Evolutionary conservation across 1,284 basidiomycete species (phyloP), one percentile per base, ranked within the genome.

Genomic region (Apiotrichum gamsii): DNA sequence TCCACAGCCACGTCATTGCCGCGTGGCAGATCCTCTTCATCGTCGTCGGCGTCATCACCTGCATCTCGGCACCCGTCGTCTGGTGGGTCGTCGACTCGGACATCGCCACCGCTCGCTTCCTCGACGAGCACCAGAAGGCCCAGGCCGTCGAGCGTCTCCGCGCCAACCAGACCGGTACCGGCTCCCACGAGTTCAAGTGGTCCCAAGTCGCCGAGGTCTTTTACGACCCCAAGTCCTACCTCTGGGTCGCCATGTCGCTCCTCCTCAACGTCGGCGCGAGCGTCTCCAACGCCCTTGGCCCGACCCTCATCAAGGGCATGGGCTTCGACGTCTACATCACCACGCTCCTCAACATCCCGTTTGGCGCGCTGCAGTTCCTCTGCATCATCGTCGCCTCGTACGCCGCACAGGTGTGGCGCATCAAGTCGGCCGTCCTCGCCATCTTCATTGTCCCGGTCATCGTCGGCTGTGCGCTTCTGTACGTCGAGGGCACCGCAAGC

Each of bases 11-110:
- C 14, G 45, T 49, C 39, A 55, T 74, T 16, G 51, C 62, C 39
- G 47, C 59, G 20, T 74, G 72, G 61, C 70, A 74, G 47, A 54
- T 69, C 28, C 58, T 74, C 47, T 74, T 71, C 63, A 58, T 75
- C 35, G 49, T 72, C 39, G 60, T 58, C 29, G 68, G 67, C 6
- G 44, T 66, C 44, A 52, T 72, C 42, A 74, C 73, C 13, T 54
- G 69, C 49, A 4, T 72, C 24, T 61, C 68, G 10, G 67, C 62
- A 8, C 67, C 70, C 5, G 31, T 72, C 38, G 55, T 69, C 39
- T 70, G 53, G 52, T 62, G 54, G 42, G 40, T 59, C 23, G 54
- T 74, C 48, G 67, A 72, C 52, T 63, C 65, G 37, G 57, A 60
- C 28, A 60, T 71, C 30, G 57, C 60, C 4, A 51, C 56, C 1